Evolutionary conservation across 495 filamentous ascomycete genomes (phyloP).

Genomic region (Neurospora sp.): DNA sequence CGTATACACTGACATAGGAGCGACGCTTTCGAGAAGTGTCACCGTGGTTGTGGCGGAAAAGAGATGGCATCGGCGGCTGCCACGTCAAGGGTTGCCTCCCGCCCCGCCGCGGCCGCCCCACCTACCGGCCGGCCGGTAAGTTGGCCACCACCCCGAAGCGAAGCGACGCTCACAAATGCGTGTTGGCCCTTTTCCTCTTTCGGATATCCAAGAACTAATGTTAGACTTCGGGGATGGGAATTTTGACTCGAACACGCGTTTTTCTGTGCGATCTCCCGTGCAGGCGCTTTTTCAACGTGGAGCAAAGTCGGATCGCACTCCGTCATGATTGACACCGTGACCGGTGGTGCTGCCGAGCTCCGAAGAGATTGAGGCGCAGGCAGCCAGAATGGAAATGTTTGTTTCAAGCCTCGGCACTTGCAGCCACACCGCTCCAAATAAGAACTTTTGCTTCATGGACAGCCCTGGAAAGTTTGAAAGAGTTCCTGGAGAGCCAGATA

Average conservation of each 20-base stretch:
- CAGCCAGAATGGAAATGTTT: background rate
- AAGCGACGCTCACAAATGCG: background rate
- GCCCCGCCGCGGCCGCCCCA: background rate
- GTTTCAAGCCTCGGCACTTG: background rate
- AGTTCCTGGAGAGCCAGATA: background rate
- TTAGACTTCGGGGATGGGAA: background rate
- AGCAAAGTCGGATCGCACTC: background rate
- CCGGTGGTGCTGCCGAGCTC: background rate
- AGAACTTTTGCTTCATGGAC: background rate
- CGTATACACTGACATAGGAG: background rate
- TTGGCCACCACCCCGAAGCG: background rate
- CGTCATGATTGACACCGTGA: background rate
- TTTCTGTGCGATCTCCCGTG: background rate
- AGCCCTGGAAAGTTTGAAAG: background rate
- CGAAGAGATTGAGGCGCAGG: background rate
- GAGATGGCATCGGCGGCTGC: background rate
- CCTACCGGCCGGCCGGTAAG: background rate
- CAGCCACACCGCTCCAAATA: background rate
- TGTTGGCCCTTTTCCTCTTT: background rate
- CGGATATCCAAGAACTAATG: background rate
- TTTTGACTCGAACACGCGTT: background rate
- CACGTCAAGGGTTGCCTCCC: conserved; percentile 12
- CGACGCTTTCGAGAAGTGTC: background rate
- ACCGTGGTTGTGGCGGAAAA: background rate
- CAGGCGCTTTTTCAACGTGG: background rate